Evolutionary conservation across 2,329 filamentous ascomycete species (phyloP).

Genomic region (Xylaria multiplex): DNA sequence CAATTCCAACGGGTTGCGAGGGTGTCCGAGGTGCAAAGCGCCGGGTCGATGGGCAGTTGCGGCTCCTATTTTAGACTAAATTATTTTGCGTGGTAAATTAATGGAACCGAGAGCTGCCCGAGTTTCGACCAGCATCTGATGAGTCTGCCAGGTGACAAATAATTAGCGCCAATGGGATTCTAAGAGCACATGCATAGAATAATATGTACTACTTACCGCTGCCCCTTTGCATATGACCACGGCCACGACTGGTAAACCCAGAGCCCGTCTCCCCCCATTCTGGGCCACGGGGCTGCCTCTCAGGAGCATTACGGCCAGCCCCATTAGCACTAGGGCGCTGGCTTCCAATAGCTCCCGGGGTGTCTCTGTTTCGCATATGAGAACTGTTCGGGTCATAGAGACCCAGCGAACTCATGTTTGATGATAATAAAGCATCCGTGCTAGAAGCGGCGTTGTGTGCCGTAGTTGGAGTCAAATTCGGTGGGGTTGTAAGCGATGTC

Average conservation of each 20-base stretch:
- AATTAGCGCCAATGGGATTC: constrained; percentile 17
- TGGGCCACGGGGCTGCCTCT: constrained; percentile 72
- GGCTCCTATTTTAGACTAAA: neutral
- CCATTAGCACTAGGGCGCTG: constrained; percentile 66
- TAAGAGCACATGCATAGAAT: neutral
- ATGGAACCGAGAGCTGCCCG: constrained; percentile 48
- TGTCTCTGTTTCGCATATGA: constrained; percentile 56
- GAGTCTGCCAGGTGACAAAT: constrained; percentile 42
- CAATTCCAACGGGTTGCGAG: constrained; percentile 8
- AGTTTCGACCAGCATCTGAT: constrained; percentile 49
- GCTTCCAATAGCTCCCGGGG: constrained; percentile 72
- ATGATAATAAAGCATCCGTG: constrained; percentile 48
- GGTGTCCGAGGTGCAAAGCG: constrained; percentile 8
- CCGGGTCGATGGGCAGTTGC: neutral
- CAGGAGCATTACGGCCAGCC: constrained; percentile 59
- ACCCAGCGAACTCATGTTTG: constrained; percentile 57
- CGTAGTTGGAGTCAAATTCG: constrained; percentile 50
- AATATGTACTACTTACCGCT: constrained; percentile 61
- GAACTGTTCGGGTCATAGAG: constrained; percentile 59
- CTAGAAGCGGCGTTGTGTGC: constrained; percentile 49
- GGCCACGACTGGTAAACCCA: constrained; percentile 64
- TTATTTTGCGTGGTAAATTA: constrained; percentile 32
- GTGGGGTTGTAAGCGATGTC: constrained; percentile 48
- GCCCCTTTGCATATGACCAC: constrained; percentile 69
- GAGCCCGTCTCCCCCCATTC: constrained; percentile 65